These are phyloP conservation scores for Scenedesmus sp. DNA, from an alignment of 163 green algal genomes.

Conservation along the genomic window DNA sequence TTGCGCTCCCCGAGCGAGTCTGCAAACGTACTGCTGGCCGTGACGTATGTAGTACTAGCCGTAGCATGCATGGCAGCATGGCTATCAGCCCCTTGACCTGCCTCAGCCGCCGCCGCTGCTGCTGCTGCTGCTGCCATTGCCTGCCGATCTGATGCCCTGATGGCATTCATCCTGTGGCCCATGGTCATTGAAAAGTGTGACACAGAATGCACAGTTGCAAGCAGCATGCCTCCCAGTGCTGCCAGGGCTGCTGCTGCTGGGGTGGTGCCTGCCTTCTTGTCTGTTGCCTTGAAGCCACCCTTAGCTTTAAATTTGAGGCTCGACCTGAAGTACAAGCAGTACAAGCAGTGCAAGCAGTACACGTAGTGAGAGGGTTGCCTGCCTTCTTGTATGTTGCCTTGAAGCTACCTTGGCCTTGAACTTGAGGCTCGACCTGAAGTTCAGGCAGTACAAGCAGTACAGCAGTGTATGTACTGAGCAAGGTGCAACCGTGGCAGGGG, in stretches of 20 bases:
- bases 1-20: neutral
- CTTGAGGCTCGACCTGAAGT: no score
- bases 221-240: neutral
- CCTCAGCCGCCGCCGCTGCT: neutral
- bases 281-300: conserved; percentile 51
- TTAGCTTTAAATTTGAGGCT: conserved; percentile 24
- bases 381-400: neutral
- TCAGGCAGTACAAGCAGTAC: neutral
- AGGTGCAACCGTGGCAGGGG: neutral
- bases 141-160: neutral
- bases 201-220: neutral
- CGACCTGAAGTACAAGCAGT: conserved; percentile 8
- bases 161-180: neutral
- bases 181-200: conserved; percentile 30
- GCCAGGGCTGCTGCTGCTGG: neutral
- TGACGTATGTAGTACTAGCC: neutral
- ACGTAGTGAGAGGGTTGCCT: neutral
- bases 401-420: no score
- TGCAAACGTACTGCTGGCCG: neutral
- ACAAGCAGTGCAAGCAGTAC: neutral
- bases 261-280: conserved; percentile 31
- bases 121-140: conserved; percentile 6
- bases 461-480: neutral
- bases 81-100: neutral
- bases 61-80: neutral